phyloP scores from a whole-genome alignment of 2,329 filamentous ascomycete genomes.

The Pseudonectria buxi region DNA sequence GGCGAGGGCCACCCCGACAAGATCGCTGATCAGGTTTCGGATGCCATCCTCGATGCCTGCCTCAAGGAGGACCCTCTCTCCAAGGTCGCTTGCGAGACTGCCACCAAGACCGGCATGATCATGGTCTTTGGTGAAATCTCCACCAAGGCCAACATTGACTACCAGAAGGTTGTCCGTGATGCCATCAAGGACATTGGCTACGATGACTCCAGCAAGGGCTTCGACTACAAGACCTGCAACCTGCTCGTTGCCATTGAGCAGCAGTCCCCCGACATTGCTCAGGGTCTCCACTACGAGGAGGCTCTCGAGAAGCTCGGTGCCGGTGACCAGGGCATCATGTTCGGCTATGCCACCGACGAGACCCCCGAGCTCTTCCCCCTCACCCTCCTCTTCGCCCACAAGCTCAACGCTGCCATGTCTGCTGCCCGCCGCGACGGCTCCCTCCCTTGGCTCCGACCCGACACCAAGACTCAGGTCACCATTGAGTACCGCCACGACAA shows the following conservation, averaged over 20 bases:
- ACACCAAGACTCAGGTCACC: constrained; percentile 99
- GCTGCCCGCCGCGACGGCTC: constrained; percentile 79
- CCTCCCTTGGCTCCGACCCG: constrained; percentile 90
- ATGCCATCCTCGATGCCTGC: constrained; percentile 98
- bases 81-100: constrained; percentile 98
- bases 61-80: constrained; percentile 89
- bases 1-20: constrained; percentile 92
- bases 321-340: constrained; percentile 99
- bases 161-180: constrained; percentile 93
- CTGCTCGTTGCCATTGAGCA: constrained; percentile 98
- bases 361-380: constrained; percentile 95
- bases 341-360: constrained; percentile 99
- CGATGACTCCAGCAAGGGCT: constrained; percentile 93
- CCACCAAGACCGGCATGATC: constrained; percentile 99
- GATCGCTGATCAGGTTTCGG: constrained; percentile 97
- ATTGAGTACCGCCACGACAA: constrained; percentile 97
- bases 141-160: constrained; percentile 91
- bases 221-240: constrained; percentile 99
- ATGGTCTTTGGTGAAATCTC: constrained; percentile 99
- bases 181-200: constrained; percentile 99
- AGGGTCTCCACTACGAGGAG: constrained; percentile 97
- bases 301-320: constrained; percentile 96
- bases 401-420: constrained; percentile 93
- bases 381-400: constrained; percentile 89
- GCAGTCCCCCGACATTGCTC: constrained; percentile 97